A percentile compares a stretch with the other conserved stretches of the same genome.
phyloP scores from a whole-genome alignment of 116 monocot species.

The Dioscorea cayenensis region DNA sequence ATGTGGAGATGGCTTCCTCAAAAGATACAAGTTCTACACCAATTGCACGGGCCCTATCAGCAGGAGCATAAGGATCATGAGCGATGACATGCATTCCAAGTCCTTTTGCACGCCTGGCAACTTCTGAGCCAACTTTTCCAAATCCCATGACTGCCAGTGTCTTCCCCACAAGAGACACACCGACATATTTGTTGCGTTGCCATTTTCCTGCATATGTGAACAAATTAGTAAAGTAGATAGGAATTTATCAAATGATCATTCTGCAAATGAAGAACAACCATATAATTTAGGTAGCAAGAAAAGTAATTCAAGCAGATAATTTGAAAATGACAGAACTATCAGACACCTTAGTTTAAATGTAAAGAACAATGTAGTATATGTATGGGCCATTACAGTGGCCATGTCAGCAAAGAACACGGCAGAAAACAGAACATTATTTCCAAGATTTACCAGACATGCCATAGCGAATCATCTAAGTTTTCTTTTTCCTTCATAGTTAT shows the following conservation, averaged over 20 bases:
- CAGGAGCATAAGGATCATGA: constrained; percentile 73
- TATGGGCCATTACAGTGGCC: too few relatives aligned
- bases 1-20: constrained; percentile 35
- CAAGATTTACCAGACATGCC: too few relatives aligned
- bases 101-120: constrained; percentile 69
- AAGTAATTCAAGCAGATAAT: too few relatives aligned
- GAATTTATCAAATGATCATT: neutral
- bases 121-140: constrained; percentile 71
- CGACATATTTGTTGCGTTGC: constrained; percentile 76
- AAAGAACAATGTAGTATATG: too few relatives aligned
- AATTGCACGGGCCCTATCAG: constrained; percentile 46
- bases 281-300: too few relatives aligned
- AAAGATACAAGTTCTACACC: constrained; percentile 56
- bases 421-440: too few relatives aligned
- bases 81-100: constrained; percentile 82
- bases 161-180: constrained; percentile 78
- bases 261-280: too few relatives aligned
- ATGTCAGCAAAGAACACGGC: too few relatives aligned
- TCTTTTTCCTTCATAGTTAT: too few relatives aligned
- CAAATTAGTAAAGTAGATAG: neutral
- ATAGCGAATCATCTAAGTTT: too few relatives aligned
- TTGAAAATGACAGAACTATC: too few relatives aligned
- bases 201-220: constrained; percentile 52
- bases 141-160: constrained; percentile 68
- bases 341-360: too few relatives aligned